phyloP scores from a whole-genome alignment of 768 basidiomycete genomes.

The Collybia mongolica region DNA sequence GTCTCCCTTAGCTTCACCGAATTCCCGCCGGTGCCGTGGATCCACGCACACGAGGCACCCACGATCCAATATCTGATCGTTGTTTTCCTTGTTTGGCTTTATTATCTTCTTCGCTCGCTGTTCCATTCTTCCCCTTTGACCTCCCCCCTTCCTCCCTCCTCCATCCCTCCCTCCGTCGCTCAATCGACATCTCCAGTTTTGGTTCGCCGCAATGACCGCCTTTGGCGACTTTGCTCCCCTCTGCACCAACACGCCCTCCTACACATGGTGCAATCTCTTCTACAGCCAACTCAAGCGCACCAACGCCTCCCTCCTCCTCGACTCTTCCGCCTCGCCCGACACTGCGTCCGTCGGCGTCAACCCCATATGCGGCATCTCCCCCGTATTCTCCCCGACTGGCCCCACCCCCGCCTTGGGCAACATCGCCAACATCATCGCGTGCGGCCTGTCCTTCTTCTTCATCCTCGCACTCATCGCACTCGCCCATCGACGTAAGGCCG shows the following conservation, averaged over 20 bases:
- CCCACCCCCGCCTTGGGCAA: constrained; percentile 52
- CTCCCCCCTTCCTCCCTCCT: no score
- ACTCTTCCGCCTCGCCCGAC: constrained; percentile 38
- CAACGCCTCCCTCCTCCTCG: constrained; percentile 32
- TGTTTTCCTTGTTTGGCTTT: constrained; percentile 2
- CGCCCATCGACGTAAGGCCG: constrained; percentile 73
- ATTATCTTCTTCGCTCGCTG: no score
- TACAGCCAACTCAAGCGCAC: constrained; percentile 23
- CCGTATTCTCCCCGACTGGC: constrained; percentile 47
- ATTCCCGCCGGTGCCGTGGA: no score
- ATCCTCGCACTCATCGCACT: constrained; percentile 54
- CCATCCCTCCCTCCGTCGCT: no score
- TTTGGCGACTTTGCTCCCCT: constrained; percentile 9
- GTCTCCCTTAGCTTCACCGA: no score
- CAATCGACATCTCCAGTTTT: no score
- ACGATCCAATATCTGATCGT: constrained; percentile 1
- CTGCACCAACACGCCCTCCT: background rate
- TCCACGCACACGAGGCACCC: no score
- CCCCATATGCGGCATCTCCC: constrained; percentile 74
- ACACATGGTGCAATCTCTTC: constrained; percentile 17
- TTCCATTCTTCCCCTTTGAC: no score
- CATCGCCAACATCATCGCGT: constrained; percentile 83
- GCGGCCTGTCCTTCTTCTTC: constrained; percentile 68
- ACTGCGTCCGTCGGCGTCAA: constrained; percentile 83
- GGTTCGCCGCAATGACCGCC: no score